These are phyloP conservation scores for Fusarium goolgardi DNA, from an alignment of 2,329 filamentous ascomycete genomes.

Conservation along the genomic window DNA sequence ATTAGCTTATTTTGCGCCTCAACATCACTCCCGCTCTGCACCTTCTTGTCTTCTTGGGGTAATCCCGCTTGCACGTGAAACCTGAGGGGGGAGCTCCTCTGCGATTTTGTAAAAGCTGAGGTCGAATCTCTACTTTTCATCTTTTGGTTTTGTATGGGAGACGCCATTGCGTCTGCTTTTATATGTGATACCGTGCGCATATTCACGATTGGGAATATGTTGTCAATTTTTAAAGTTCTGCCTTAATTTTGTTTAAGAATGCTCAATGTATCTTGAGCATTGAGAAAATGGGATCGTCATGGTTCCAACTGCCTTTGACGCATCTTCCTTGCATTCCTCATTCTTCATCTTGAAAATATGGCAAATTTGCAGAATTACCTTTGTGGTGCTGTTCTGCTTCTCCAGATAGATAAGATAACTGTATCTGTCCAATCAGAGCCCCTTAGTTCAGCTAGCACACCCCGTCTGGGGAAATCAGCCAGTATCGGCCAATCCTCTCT, in stretches of 20 bases:
- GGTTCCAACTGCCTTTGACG: not conserved
- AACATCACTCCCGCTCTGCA: constrained; percentile 15
- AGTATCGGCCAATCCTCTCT: not conserved
- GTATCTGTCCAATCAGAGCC: constrained; percentile 16
- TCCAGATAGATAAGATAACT: constrained; percentile 27
- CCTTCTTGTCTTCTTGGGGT: constrained; percentile 12
- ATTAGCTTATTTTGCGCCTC: constrained; percentile 36
- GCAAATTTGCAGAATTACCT: constrained; percentile 24
- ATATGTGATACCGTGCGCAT: not conserved
- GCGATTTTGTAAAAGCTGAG: constrained; percentile 1
- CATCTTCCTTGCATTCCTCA: not conserved
- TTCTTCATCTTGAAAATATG: constrained; percentile 6
- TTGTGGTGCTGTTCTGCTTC: constrained; percentile 10
- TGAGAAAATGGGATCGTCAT: not conserved
- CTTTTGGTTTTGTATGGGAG: constrained; percentile 1
- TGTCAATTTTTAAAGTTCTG: not conserved
- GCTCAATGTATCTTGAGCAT: not conserved
- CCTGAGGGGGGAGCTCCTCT: constrained; percentile 23
- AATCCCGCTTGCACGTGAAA: constrained; percentile 35
- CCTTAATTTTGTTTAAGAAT: not conserved
- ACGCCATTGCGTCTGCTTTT: not conserved
- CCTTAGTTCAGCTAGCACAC: not conserved
- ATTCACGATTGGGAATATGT: not conserved
- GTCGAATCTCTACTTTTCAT: constrained; percentile 37
- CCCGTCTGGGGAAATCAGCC: constrained; percentile 13